Evolutionary conservation across 2,329 filamentous ascomycete genomes (phyloP).

Genomic region (Mycocentrospora acerina): DNA sequence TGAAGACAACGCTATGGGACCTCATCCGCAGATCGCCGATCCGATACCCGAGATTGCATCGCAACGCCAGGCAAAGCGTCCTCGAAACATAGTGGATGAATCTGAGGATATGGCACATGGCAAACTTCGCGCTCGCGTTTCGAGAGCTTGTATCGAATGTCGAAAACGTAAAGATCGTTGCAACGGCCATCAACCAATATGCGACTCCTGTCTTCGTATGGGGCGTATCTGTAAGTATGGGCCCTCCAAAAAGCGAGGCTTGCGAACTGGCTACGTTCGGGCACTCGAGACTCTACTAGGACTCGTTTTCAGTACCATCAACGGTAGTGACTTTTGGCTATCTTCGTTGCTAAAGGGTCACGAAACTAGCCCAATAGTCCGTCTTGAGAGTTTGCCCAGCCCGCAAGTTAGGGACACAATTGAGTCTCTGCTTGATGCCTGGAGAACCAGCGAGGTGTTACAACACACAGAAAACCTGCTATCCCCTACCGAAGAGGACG

Average conservation of each 20-base stretch:
- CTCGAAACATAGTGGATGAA: too few species aligned
- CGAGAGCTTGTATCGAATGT: not conserved
- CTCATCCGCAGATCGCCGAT: too few species aligned
- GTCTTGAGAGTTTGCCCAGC: not conserved
- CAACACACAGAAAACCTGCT: not conserved
- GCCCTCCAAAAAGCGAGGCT: constrained; percentile 1
- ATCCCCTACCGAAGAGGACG: not conserved
- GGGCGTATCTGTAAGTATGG: constrained; percentile 1
- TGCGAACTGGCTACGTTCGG: constrained; percentile 2
- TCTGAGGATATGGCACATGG: too few species aligned
- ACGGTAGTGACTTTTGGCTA: not conserved
- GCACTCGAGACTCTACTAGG: constrained; percentile 1
- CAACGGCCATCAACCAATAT: not conserved
- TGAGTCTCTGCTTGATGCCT: not conserved
- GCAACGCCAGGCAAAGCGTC: too few species aligned
- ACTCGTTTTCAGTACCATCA: not conserved
- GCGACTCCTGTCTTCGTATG: constrained; percentile 1
- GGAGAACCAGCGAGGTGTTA: not conserved
- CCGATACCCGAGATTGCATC: too few species aligned
- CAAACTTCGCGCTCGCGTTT: constrained; percentile 1
- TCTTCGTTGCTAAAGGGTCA: constrained; percentile 1
- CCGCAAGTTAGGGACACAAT: not conserved
- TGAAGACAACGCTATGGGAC: too few species aligned
- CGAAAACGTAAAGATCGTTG: constrained; percentile 2
- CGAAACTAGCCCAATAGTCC: not conserved